Conservation (phyloP, 306 rosid species). For the Amphicarpaea edgeworthii region DNA sequence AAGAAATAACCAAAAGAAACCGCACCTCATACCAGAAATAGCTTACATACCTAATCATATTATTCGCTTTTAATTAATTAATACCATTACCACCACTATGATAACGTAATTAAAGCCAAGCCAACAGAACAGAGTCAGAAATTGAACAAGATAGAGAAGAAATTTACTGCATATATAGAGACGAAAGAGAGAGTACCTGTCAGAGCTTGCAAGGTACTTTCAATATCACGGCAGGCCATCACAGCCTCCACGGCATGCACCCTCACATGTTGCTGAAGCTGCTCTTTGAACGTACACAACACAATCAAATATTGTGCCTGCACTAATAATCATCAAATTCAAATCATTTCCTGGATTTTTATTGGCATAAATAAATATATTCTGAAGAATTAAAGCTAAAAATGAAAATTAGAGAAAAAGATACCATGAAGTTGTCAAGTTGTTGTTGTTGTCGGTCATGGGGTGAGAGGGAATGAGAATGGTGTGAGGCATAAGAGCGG, state of each 20-base stretch:
- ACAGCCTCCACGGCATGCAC: conserved; percentile 97
- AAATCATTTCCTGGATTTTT: neutral
- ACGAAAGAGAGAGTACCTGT: conserved; percentile 57
- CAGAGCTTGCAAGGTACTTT: conserved; percentile 85
- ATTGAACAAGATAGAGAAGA: too few species aligned
- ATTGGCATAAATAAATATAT: neutral
- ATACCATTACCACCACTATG: too few species aligned
- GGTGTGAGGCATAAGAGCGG: conserved; percentile 75
- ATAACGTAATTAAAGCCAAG: too few species aligned
- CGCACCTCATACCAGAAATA: neutral
- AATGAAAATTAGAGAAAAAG: too few species aligned
- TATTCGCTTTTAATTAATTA: neutral
- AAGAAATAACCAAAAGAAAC: conserved; percentile 26
- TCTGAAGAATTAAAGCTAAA: too few species aligned
- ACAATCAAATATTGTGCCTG: conserved; percentile 84
- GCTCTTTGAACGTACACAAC: conserved; percentile 81
- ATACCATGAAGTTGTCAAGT: conserved; percentile 85
- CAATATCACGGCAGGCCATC: conserved; percentile 96
- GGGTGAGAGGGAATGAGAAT: conserved; percentile 61
- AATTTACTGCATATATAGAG: too few species aligned
- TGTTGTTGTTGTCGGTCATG: conserved; percentile 87
- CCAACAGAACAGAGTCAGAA: too few species aligned
- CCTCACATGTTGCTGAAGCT: conserved; percentile 91
- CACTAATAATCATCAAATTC: neutral
- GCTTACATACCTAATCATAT: neutral